Base-by-base conservation (phyloP, 768 basidiomycete species). In the Nidularia sp. region DNA sequence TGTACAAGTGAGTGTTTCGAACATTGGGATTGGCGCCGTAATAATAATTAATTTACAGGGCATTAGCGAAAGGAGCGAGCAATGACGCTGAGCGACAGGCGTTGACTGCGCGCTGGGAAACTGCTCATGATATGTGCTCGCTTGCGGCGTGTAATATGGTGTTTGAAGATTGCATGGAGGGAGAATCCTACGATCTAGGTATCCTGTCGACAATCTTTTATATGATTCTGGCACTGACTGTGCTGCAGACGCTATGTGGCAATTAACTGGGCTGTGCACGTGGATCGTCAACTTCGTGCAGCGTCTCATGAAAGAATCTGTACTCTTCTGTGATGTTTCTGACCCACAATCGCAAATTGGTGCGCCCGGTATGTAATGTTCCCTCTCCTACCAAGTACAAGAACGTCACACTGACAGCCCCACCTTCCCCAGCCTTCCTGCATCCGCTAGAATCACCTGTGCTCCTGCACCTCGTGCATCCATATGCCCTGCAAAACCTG, bases 211-310 rank as follows among this genome's bases (percentile, higher is more conserved):
- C 47, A 8, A 44, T 39, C n/a, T 39, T 50, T 15, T 15, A 34
- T 32, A 34, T 44, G 4, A 22, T 3, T 34, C 13, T 42, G 53
- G 22, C 6, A 35, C 34, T 39, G 34, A 32, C 9, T n/a, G 9
- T n/a, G 44, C 9, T 48, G 31, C 49, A 92, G 89, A 83, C 49
- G 80, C 85, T 34, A 76, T 83, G 29, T 91, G 90, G 90, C 84
- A 86, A 55, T 73, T 91, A 10, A 78, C 84, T 45, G 79, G 77
- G 6, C 60, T 90, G 45, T 80, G 77, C 1, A 70, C 68, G 6
- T 92, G 87, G 88, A 62, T 80, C 43, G 68, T 89, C 29, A 66
- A 67, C 34, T 83, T 89, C 56, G 55, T 83, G 15, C 86, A 88
- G 62, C 77, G 68, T 48, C 62, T 92, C 4, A 63, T 90, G 65